phyloP scores from a whole-genome alignment of 2,329 filamentous ascomycete genomes.

The Cryphonectria japonica region DNA sequence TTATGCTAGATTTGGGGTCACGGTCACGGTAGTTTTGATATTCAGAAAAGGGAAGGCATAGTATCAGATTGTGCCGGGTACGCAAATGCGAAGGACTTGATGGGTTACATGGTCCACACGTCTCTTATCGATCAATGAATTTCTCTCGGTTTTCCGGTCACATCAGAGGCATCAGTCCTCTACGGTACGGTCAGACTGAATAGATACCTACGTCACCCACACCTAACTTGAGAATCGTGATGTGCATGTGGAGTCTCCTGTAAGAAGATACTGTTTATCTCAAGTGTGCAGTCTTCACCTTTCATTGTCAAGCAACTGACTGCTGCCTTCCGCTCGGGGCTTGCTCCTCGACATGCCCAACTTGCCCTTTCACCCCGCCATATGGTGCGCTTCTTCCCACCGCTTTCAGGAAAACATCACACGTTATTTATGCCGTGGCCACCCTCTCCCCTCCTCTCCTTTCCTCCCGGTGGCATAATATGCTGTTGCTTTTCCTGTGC shows the following conservation, averaged over 20 bases:
- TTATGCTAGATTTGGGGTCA: constrained; percentile 5
- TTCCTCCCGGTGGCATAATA: not conserved
- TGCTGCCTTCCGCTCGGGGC: not conserved
- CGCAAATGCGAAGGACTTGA: not conserved
- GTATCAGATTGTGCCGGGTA: not conserved
- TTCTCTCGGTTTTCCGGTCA: not conserved
- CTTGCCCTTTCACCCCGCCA: no score
- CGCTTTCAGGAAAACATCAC: not conserved
- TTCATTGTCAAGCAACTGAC: not conserved
- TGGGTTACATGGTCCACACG: not conserved
- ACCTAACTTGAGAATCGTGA: not conserved
- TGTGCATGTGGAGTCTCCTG: not conserved
- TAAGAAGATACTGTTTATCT: not conserved
- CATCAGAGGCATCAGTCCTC: not conserved
- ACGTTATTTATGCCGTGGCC: not conserved
- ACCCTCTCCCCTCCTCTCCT: not conserved
- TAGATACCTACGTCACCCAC: not conserved
- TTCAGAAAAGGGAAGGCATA: not conserved
- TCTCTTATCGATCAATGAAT: not conserved
- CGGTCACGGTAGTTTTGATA: constrained; percentile 6
- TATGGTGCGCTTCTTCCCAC: no score
- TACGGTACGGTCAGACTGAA: not conserved
- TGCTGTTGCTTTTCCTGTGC: not conserved
- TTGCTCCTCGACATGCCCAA: not conserved
- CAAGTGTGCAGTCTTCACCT: not conserved